Percentiles rank a stretch among this genome's conserved stretches.
phyloP scores from a whole-genome alignment of 2,329 filamentous ascomycete genomes.

The Aureobasidium melanogenum region DNA sequence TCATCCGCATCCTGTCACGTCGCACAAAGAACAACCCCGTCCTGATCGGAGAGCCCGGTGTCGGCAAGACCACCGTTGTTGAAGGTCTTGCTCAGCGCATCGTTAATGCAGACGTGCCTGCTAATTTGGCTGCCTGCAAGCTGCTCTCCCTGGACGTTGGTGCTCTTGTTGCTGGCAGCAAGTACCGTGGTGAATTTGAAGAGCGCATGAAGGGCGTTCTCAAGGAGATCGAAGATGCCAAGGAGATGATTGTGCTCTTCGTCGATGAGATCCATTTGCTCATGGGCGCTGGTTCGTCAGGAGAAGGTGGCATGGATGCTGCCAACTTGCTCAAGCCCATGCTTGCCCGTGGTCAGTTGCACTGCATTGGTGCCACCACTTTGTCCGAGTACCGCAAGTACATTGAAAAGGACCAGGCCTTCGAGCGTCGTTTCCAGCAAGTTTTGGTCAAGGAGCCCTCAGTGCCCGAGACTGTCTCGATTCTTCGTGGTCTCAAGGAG shows the following conservation, averaged over 20 bases:
- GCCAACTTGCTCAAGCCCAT: constrained; percentile 97
- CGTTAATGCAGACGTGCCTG: constrained; percentile 91
- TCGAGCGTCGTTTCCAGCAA: constrained; percentile 97
- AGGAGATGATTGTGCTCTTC: constrained; percentile 95
- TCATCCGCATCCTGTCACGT: constrained; percentile 83
- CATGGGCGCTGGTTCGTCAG: constrained; percentile 91
- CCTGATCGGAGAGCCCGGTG: constrained; percentile 93
- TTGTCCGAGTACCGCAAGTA: constrained; percentile 95
- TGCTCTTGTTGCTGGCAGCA: constrained; percentile 90
- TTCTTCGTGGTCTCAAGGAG: constrained; percentile 95
- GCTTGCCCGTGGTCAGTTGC: constrained; percentile 90
- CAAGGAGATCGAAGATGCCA: constrained; percentile 90
- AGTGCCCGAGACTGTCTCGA: constrained; percentile 85
- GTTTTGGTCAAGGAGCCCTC: constrained; percentile 92
- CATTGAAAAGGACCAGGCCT: constrained; percentile 96
- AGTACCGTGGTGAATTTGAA: constrained; percentile 97
- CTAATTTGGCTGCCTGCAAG: constrained; percentile 88
- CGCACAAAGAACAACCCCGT: constrained; percentile 99
- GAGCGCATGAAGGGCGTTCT: constrained; percentile 98
- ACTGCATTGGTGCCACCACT: constrained; percentile 96
- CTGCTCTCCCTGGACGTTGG: constrained; percentile 93
- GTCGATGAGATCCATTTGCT: constrained; percentile 98
- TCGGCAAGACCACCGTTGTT: constrained; percentile 96
- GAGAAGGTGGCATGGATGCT: constrained; percentile 97
- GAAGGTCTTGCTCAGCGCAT: constrained; percentile 93